Base-by-base conservation (phyloP, 495 filamentous ascomycete species). In the Annulohypoxylon moriforme region DNA sequence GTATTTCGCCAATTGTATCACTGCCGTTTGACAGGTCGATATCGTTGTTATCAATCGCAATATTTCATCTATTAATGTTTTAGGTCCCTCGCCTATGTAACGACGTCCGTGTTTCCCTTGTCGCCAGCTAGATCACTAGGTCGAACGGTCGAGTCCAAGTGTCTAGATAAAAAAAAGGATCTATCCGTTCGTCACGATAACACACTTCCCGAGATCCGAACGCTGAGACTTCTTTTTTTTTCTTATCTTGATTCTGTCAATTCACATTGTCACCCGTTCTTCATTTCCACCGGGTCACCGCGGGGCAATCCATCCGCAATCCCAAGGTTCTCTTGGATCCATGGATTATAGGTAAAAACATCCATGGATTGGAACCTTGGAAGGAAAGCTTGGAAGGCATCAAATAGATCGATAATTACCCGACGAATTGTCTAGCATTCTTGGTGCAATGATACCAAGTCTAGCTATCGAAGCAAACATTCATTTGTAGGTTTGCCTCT, bases 141-240 rank as follows among this genome's bases (percentile, higher is more conserved):
- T 13, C 36, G 36, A 29, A 50, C 52, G 36, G 40, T 40, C 47
- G 63, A 67, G 63, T 67, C 69, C 69, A 60, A 71, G 69, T 72
- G 69, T 64, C 34, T 47, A 64, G 31, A 59, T 44, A 40, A 68
- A 72, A 61, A 55, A 66, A 56, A 69, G 71, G 61, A 73, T 73
- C 71, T 69, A 73, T 64, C 71, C 70, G 56, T 34, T 69, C 20
- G 49, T 46, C 57, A 53, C 25, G 47, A 73, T 73, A 64, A 64
- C 60, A 47, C 29, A 27, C 64, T 63, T 65, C 38, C 70, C 70
- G 70, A 73, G 70, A 73, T 73, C 69, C 70, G 70, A 65, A 40
- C 29, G 55, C 49, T 69, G 34, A 58, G 44, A 40, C 53, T 53
- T 34, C 24, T 31, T 44, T 34, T 42, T 57, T 38, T 62, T 8